Conservation (phyloP, 2,329 filamentous ascomycete genomes). For the Fusarium chuoi region DNA sequence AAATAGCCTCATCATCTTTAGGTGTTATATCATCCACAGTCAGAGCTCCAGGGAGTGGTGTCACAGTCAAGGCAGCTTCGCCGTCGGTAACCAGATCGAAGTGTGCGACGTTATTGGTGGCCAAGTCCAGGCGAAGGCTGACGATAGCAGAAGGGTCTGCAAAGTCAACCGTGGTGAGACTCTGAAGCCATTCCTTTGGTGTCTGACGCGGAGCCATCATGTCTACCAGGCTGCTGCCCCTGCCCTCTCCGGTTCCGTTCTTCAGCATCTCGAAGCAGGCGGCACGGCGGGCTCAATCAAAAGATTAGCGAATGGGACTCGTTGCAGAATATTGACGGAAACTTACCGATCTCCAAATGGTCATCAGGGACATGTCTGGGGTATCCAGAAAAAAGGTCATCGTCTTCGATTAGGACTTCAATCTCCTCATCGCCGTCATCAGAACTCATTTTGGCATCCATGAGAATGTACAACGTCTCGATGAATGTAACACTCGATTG, state of each 20-base stretch:
- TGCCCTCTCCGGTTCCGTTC: neutral
- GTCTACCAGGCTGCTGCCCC: rapidly evolving
- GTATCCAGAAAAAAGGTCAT: neutral
- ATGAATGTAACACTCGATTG: neutral
- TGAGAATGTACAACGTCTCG: neutral
- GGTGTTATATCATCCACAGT: neutral
- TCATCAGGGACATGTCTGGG: neutral
- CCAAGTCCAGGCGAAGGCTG: neutral
- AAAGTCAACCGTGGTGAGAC: neutral
- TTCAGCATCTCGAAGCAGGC: neutral
- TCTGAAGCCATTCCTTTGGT: neutral
- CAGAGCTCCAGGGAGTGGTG: neutral
- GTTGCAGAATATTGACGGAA: neutral
- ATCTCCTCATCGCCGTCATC: neutral
- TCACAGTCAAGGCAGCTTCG: rapidly evolving
- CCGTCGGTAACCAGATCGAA: neutral
- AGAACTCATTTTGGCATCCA: neutral
- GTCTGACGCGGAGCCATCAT: neutral
- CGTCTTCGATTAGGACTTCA: neutral
- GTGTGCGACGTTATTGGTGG: neutral
- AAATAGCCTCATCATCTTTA: no score
- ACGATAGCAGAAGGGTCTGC: neutral
- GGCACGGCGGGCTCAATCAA: neutral
- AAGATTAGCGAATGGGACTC: neutral
- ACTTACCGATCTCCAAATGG: neutral